Percentiles rank a stretch among this genome's conserved stretches.
Conservation (phyloP, 1,139 yeast species). For the Nakaseomyces sp. region DNA sequence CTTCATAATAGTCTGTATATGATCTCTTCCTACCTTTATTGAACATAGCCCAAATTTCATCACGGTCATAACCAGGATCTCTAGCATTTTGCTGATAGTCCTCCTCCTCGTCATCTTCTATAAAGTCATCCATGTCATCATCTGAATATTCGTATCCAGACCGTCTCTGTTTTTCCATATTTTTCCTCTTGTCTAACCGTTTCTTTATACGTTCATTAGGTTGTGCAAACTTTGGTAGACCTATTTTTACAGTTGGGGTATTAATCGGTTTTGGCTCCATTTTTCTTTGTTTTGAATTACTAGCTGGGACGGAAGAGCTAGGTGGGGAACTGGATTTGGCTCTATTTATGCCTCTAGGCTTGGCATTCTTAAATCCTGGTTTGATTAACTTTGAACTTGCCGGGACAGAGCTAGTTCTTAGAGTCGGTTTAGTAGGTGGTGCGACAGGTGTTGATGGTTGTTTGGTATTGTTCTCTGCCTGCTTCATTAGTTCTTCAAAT, state of each 20-base stretch:
- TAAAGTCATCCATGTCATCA: slow-evolving; percentile 44
- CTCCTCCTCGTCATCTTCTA: slow-evolving; percentile 50
- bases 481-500: slow-evolving; percentile 60
- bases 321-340: background rate
- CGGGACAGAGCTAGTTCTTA: slow-evolving; percentile 1
- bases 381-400: slow-evolving; percentile 9
- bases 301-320: background rate
- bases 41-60: slow-evolving; percentile 84
- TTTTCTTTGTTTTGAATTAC: slow-evolving; percentile 1
- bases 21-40: slow-evolving; percentile 51
- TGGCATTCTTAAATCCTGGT: slow-evolving; percentile 13
- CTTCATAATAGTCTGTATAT: slow-evolving; percentile 38
- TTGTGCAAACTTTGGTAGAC: slow-evolving; percentile 7
- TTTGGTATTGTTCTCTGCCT: slow-evolving; percentile 48
- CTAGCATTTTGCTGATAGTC: slow-evolving; percentile 11
- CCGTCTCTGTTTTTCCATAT: slow-evolving; percentile 7
- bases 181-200: slow-evolving; percentile 16
- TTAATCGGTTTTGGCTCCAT: slow-evolving; percentile 6
- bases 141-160: slow-evolving; percentile 22
- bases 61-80: slow-evolving; percentile 55
- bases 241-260: slow-evolving; percentile 3
- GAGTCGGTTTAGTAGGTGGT: slow-evolving; percentile 5
- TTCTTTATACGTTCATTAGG: slow-evolving; percentile 17
- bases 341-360: slow-evolving; percentile 6
- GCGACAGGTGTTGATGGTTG: background rate